phyloP scores from a whole-genome alignment of 2,329 filamentous ascomycete genomes.

The Knoxdaviesia proteae region DNA sequence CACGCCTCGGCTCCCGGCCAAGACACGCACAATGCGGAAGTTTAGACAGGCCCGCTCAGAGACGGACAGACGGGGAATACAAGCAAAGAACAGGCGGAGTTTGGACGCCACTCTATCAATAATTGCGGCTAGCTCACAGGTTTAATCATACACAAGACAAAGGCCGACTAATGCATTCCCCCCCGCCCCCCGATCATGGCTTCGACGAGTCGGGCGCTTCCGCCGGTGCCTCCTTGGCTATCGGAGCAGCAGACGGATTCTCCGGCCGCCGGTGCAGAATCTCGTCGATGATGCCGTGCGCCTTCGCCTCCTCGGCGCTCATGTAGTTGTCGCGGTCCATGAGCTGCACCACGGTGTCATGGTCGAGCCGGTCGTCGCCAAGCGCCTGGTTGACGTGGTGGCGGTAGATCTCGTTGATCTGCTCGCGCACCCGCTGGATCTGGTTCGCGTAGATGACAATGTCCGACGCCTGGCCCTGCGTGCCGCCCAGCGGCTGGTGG shows the following conservation, averaged over 20 bases:
- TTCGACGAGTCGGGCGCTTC: too few species aligned
- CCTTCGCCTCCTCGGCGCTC: conserved; percentile 68
- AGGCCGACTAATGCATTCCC: too few species aligned
- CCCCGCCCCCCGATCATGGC: too few species aligned
- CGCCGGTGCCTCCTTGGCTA: too few species aligned
- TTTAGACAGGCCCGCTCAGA: too few species aligned
- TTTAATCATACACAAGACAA: too few species aligned
- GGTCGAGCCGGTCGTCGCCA: conserved; percentile 51
- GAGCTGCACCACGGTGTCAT: conserved; percentile 64
- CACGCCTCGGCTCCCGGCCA: too few species aligned
- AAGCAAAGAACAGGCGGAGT: too few species aligned
- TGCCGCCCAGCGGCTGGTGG: conserved; percentile 73
- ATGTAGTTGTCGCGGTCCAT: conserved; percentile 97
- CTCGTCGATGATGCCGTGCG: conserved; percentile 81
- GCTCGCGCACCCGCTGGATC: conserved; percentile 67
- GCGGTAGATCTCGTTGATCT: conserved; percentile 80
- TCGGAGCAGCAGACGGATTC: conserved; percentile 7
- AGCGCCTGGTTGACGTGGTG: conserved; percentile 62
- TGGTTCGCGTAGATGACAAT: conserved; percentile 96
- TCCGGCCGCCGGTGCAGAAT: conserved; percentile 47
- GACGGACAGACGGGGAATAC: too few species aligned
- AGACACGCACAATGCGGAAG: too few species aligned
- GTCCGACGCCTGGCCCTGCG: conserved; percentile 46
- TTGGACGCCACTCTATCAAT: too few species aligned
- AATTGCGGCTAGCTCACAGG: too few species aligned